These are phyloP conservation scores for Loxodes magnus DNA, from an alignment of 73 alveolate species.

Conservation along the genomic window DNA sequence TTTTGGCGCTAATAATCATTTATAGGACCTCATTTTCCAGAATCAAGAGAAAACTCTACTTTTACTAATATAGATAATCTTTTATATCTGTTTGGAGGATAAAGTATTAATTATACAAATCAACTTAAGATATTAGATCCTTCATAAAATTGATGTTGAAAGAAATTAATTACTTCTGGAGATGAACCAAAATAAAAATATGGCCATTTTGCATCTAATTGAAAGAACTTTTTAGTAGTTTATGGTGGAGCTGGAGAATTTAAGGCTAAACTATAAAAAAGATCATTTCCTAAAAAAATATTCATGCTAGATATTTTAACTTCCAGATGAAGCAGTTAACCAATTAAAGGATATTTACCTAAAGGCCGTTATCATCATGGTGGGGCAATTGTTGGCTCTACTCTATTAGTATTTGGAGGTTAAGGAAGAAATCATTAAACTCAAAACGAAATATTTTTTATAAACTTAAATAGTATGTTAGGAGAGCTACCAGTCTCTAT, in stretches of 20 bases:
- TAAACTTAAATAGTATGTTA: background rate
- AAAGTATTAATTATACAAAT: background rate
- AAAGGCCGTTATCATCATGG: conserved; percentile 5
- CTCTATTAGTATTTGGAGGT: conserved; percentile 1
- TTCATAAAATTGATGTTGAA: background rate
- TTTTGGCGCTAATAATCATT: too few species aligned
- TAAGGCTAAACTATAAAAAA: background rate
- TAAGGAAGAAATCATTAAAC: background rate
- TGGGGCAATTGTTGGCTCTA: conserved; percentile 6
- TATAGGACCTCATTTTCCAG: too few species aligned
- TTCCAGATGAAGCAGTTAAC: background rate
- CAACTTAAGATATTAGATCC: background rate
- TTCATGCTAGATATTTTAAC: background rate
- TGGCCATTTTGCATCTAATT: background rate
- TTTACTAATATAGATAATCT: background rate
- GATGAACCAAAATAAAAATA: background rate
- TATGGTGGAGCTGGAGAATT: conserved; percentile 18
- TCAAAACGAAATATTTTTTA: background rate
- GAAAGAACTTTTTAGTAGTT: conserved; percentile 1
- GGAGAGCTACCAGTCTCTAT: background rate
- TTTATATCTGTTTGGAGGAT: conserved; percentile 8
- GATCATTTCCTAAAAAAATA: conserved; percentile 1
- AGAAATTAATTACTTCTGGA: background rate
- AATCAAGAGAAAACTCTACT: background rate
- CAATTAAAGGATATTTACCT: conserved; percentile 2